A percentile compares a stretch with the other conserved stretches of the same genome.
These are phyloP conservation scores for Carnegiea gigantea DNA, from an alignment of 179 eudicot species.

Conservation along the genomic window DNA sequence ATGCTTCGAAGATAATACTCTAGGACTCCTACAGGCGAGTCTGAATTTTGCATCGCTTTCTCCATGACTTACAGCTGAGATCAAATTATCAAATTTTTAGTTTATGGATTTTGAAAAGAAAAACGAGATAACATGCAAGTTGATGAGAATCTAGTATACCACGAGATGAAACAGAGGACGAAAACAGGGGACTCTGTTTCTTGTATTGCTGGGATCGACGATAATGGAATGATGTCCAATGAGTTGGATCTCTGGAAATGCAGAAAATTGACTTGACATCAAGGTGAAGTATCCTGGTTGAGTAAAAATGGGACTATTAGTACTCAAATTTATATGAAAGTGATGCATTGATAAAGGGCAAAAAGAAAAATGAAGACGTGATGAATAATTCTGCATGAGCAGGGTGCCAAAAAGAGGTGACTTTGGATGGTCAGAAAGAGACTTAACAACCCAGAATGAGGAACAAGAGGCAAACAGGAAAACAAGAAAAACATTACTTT, in stretches of 20 bases:
- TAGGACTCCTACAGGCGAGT: constrained; percentile 42
- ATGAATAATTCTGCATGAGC: constrained; percentile 14
- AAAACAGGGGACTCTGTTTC: constrained; percentile 18
- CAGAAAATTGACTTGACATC: constrained; percentile 17
- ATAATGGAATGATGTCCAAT: background rate
- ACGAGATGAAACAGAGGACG: constrained; percentile 12
- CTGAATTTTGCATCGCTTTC: constrained; percentile 24
- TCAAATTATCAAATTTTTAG: background rate
- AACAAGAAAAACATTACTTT: background rate
- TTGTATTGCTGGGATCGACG: background rate
- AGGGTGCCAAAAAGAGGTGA: constrained; percentile 8
- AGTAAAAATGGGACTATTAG: constrained; percentile 19
- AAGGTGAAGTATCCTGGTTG: constrained; percentile 8
- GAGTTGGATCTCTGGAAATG: constrained; percentile 15
- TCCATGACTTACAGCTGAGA: constrained; percentile 19
- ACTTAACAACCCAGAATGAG: background rate
- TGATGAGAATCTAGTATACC: background rate
- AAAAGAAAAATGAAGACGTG: constrained; percentile 2
- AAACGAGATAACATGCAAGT: background rate
- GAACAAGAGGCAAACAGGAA: background rate
- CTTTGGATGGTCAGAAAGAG: constrained; percentile 24
- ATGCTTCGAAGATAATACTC: constrained; percentile 38
- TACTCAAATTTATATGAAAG: background rate
- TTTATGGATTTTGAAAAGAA: background rate
- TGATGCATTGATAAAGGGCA: background rate